phyloP scores from a whole-genome alignment of 495 filamentous ascomycete species.

The Annulohypoxylon maeteangense region DNA sequence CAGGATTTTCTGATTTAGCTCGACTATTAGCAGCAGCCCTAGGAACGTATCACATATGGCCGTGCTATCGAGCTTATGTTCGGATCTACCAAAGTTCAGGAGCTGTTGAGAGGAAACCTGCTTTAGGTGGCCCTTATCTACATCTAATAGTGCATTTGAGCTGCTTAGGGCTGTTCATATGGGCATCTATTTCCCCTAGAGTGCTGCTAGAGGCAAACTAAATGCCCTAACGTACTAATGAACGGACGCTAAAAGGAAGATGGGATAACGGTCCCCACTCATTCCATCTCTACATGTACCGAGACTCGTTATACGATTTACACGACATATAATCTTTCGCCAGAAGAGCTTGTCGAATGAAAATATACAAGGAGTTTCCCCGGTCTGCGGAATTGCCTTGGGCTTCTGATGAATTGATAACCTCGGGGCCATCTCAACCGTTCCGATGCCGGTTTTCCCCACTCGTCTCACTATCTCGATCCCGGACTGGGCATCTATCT shows the following conservation, averaged over 20 bases:
- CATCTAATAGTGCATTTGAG: conserved; percentile 24
- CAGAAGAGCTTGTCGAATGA: neutral
- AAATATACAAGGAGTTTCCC: neutral
- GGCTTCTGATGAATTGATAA: neutral
- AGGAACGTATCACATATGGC: conserved; percentile 55
- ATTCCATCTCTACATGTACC: neutral
- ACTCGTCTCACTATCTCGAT: neutral
- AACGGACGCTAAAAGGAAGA: neutral
- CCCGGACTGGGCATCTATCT: too few relatives aligned
- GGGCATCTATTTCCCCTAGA: conserved; percentile 7
- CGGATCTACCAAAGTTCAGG: conserved; percentile 23
- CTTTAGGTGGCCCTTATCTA: conserved; percentile 31
- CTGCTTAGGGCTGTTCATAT: conserved; percentile 31
- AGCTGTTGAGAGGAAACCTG: neutral
- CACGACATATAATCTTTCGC: neutral
- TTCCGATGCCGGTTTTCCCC: neutral
- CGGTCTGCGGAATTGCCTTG: neutral
- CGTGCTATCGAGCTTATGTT: conserved; percentile 49
- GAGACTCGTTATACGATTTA: neutral
- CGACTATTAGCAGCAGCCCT: conserved; percentile 44
- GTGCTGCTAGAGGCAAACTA: neutral
- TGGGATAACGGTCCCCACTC: too few relatives aligned
- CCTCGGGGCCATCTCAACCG: neutral
- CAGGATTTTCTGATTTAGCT: conserved; percentile 30
- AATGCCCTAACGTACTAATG: neutral